Evolutionary conservation across 768 basidiomycete genomes (phyloP).

Genomic region (Mycena sanguinolenta): DNA sequence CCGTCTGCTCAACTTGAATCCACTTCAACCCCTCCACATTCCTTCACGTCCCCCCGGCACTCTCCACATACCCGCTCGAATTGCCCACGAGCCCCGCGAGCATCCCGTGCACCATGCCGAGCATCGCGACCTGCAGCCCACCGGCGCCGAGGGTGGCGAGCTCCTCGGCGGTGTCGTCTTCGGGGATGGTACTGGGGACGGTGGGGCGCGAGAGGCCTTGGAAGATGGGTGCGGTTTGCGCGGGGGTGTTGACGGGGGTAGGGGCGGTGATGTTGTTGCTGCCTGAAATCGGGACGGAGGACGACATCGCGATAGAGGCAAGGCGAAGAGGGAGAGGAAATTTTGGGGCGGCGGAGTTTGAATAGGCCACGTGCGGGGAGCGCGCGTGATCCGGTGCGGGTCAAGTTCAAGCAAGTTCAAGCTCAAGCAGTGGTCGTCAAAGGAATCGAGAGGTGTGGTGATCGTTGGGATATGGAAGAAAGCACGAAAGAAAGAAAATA

Average conservation of each 20-base stretch:
- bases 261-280: conserved; percentile 74
- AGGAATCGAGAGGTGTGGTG: too few relatives aligned
- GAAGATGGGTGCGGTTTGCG: conserved; percentile 84
- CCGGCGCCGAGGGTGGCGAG: conserved; percentile 51
- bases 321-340: not conserved
- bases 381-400: too few relatives aligned
- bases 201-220: conserved; percentile 86
- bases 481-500: too few relatives aligned
- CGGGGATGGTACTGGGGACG: conserved; percentile 89
- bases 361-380: not conserved
- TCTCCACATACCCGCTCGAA: conserved; percentile 96
- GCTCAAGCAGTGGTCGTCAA: too few relatives aligned
- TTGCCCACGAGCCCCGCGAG: conserved; percentile 89
- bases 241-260: conserved; percentile 94
- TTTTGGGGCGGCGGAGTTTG: conserved; percentile 21
- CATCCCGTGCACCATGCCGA: conserved; percentile 90
- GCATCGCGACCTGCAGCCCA: conserved; percentile 72
- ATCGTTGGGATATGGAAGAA: too few relatives aligned
- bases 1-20: conserved; percentile 92
- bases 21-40: conserved; percentile 95
- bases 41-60: conserved; percentile 84
- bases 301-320: conserved; percentile 59
- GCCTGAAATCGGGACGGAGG: conserved; percentile 70
- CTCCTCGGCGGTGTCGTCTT: conserved; percentile 74
- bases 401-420: too few relatives aligned